Evolutionary conservation across 176 grass and related monocot species (phyloP), one percentile per base, ranked within the genome.

Genomic region (Elaeis guineensis): DNA sequence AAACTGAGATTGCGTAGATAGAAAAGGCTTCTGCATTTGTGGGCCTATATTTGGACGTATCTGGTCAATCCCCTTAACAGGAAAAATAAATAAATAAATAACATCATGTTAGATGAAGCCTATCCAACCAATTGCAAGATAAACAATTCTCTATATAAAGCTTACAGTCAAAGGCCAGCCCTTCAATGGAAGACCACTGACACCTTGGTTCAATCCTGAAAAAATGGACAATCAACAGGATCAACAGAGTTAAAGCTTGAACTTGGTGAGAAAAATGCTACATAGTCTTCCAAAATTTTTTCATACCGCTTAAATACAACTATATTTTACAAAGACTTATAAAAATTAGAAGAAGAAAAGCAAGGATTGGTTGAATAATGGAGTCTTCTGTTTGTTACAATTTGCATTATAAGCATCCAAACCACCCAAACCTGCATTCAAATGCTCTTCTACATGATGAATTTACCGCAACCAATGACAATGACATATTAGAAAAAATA

Each of bases 131-230:
- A 72, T 59, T 50, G 49, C 35, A 52, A 55, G 52, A 32, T 17
- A 61, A 76, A 59, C 49, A 17, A 75, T 75, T 23, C 12, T 25
- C 51, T 51, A 5, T n/a, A 23, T 21, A 0, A 4, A 54, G 61
- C 92, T 83, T 80, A 98, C 94, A 62, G 94, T 83, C 78, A 98
- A 78, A 21, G 94, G 94, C 94, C 94, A 98, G 49, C 94, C 94
- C 68, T 98, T 98, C 76, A 98, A 86, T 35, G 94, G 88, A 80
- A 93, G 80, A 75, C 94, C 64, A 67, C 84, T 86, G 52, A 89
- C 88, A 71, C 88, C 94, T 89, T 98, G 94, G 64, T 80, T 98
- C 25, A 98, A 54, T 55, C 84, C 94, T 98, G 79, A 76, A 75
- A 9, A 77, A 30, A 67, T 39, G 24, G 71, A 50, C 28, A 72